These are phyloP conservation scores for Canariomyces notabilis DNA, from an alignment of 2,329 filamentous ascomycete genomes.

Conservation along the genomic window DNA sequence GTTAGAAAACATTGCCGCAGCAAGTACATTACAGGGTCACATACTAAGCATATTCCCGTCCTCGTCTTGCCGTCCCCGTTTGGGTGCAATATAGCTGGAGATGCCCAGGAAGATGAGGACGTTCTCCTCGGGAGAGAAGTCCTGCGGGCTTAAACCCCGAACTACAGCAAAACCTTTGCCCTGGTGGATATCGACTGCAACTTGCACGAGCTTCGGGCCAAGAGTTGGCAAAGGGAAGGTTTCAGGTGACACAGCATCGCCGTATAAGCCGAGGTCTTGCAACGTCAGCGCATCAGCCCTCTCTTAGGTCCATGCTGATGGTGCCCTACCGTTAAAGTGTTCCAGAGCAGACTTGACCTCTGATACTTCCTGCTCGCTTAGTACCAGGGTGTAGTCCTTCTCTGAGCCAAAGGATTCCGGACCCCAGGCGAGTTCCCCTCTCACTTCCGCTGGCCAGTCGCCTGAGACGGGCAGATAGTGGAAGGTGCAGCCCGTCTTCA, in stretches of 20 bases:
- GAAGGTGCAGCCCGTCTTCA: slow-evolving; percentile 12
- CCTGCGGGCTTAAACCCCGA: slow-evolving; percentile 54
- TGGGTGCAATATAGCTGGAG: slow-evolving; percentile 57
- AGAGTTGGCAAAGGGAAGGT: slow-evolving; percentile 59
- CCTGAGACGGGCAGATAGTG: slow-evolving; percentile 1
- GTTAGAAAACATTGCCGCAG: slow-evolving; percentile 41
- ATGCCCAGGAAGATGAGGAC: slow-evolving; percentile 61
- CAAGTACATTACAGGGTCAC: slow-evolving; percentile 17
- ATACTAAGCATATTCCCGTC: slow-evolving; percentile 59
- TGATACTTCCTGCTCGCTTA: slow-evolving; percentile 24
- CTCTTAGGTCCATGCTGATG: too few relatives aligned
- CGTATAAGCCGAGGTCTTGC: slow-evolving; percentile 18
- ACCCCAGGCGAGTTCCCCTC: slow-evolving; percentile 20
- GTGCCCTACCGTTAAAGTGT: slow-evolving; percentile 31
- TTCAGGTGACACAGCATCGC: slow-evolving; percentile 30
- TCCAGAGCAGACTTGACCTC: slow-evolving; percentile 28
- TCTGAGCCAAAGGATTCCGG: slow-evolving; percentile 15
- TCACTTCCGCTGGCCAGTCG: slow-evolving; percentile 19
- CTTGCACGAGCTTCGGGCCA: slow-evolving; percentile 43
- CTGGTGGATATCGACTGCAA: slow-evolving; percentile 52
- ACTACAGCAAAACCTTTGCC: slow-evolving; percentile 61
- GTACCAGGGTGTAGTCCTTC: slow-evolving; percentile 23
- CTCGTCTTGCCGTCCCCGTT: slow-evolving; percentile 56
- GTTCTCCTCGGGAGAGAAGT: slow-evolving; percentile 56
- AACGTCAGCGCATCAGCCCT: slow-evolving; percentile 3